Evolutionary conservation across 2,329 filamentous ascomycete genomes (phyloP).

Genomic region (Bisporella sp.): DNA sequence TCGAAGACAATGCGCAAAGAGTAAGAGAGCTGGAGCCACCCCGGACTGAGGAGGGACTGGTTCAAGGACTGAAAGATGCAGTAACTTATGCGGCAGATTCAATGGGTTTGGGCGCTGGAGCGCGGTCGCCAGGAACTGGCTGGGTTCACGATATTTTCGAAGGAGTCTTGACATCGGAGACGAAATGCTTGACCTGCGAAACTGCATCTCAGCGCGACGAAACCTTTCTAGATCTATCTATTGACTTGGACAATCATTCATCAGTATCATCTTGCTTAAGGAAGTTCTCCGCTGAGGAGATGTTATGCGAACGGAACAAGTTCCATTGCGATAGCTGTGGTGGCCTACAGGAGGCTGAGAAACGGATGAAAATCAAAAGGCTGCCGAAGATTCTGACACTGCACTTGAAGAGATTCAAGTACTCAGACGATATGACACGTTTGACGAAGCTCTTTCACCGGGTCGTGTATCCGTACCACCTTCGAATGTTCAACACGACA

Average conservation of each 20-base stretch:
- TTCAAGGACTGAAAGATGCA: constrained; percentile 43
- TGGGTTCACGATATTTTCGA: constrained; percentile 99
- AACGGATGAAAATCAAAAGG: constrained; percentile 98
- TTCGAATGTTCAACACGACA: constrained; percentile 77
- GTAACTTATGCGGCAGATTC: constrained; percentile 32
- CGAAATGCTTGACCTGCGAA: constrained; percentile 92
- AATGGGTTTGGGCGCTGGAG: constrained; percentile 29
- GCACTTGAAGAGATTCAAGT: constrained; percentile 96
- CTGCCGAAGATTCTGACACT: constrained; percentile 86
- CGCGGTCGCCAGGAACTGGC: constrained; percentile 58
- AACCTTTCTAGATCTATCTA: constrained; percentile 90
- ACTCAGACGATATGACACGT: constrained; percentile 89
- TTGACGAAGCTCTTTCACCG: constrained; percentile 95
- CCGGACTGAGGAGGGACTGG: constrained; percentile 36
- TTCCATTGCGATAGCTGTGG: constrained; percentile 98
- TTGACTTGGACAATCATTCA: constrained; percentile 90
- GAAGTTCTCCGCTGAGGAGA: constrained; percentile 96
- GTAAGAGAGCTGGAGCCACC: constrained; percentile 43
- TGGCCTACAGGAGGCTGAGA: constrained; percentile 93
- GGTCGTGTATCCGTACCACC: constrained; percentile 93
- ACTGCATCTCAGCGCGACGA: constrained; percentile 93
- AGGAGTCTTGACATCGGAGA: constrained; percentile 90
- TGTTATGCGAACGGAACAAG: constrained; percentile 97
- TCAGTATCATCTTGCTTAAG: constrained; percentile 92
- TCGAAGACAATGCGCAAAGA: constrained; percentile 76